Percentiles rank a stretch among this genome's conserved stretches.
These are phyloP conservation scores for Elsinoe arachidis DNA, from an alignment of 2,329 filamentous ascomycete species.

Conservation along the genomic window DNA sequence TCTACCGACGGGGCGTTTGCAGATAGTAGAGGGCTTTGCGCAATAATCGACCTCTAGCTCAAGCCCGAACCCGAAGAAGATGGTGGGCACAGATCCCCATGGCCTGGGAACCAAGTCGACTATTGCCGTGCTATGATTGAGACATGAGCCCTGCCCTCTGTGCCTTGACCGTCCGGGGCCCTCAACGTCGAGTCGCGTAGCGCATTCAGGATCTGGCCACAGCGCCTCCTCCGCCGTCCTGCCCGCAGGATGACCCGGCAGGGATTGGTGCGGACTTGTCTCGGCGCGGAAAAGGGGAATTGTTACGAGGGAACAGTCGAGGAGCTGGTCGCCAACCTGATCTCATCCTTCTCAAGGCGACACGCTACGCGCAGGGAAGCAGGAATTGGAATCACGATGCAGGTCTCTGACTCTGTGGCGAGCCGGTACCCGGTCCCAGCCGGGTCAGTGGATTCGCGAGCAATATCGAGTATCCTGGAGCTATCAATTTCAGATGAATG, in stretches of 20 bases:
- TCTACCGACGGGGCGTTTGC: not conserved
- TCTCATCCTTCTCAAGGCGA: not conserved
- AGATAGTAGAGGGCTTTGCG: not conserved
- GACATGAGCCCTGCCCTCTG: constrained; percentile 5
- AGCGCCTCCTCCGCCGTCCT: constrained; percentile 2
- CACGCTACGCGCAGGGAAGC: no score
- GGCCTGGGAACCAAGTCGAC: constrained; percentile 3
- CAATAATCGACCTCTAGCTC: constrained; percentile 4
- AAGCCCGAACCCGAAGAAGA: not conserved
- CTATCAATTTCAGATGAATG: not conserved
- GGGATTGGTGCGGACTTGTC: constrained; percentile 9
- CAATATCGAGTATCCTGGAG: not conserved
- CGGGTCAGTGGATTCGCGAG: not conserved
- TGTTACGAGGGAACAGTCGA: not conserved
- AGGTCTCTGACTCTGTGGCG: not conserved
- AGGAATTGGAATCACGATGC: not conserved
- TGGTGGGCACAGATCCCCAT: constrained; percentile 1
- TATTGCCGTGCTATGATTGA: constrained; percentile 7
- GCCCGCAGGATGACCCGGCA: not conserved
- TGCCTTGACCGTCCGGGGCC: constrained; percentile 4
- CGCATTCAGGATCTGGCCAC: constrained; percentile 10
- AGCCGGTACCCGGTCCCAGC: constrained; percentile 1
- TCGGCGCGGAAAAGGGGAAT: not conserved
- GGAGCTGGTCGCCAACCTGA: not conserved
- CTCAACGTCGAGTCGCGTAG: constrained; percentile 12